A percentile compares a stretch with the other conserved stretches of the same genome.
phyloP scores from a whole-genome alignment of 2,329 filamentous ascomycete genomes.

The Xylariaceae sp. region DNA sequence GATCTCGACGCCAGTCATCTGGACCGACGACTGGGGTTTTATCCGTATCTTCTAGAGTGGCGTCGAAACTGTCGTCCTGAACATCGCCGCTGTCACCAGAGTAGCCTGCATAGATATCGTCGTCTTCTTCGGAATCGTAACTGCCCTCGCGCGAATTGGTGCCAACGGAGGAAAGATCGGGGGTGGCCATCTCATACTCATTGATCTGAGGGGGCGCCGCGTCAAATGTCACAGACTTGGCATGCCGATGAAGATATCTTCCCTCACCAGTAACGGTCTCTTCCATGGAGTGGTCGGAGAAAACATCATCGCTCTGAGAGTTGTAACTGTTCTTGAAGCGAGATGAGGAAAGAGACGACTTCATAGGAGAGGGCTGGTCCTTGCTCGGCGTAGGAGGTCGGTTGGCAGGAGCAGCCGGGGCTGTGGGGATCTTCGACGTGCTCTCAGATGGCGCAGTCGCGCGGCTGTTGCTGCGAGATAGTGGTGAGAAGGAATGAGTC shows the following conservation, averaged over 20 bases:
- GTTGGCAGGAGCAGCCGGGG: conserved; percentile 26
- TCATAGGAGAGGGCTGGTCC: conserved; percentile 72
- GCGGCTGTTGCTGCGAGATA: conserved; percentile 49
- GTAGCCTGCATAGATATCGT: conserved; percentile 56
- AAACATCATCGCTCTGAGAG: conserved; percentile 62
- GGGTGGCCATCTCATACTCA: conserved; percentile 97
- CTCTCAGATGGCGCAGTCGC: conserved; percentile 54
- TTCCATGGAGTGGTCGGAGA: conserved; percentile 56
- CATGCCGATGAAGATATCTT: conserved; percentile 69
- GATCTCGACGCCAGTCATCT: conserved; percentile 85
- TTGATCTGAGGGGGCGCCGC: conserved; percentile 89
- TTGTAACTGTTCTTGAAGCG: conserved; percentile 66
- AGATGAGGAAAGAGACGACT: conserved; percentile 74
- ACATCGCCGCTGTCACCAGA: conserved; percentile 52
- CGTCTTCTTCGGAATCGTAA: conserved; percentile 77
- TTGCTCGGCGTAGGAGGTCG: conserved; percentile 56
- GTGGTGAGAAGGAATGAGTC: no score
- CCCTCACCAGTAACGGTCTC: conserved; percentile 59
- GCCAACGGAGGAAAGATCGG: conserved; percentile 86
- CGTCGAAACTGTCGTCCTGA: conserved; percentile 88
- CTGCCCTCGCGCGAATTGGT: conserved; percentile 89
- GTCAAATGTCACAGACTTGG: conserved; percentile 97
- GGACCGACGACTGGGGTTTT: conserved; percentile 98
- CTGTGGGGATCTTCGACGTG: conserved; percentile 43
- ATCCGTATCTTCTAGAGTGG: conserved; percentile 87